Evolutionary conservation across 306 rosid genomes (phyloP).

Genomic region (Inga oerstediana): DNA sequence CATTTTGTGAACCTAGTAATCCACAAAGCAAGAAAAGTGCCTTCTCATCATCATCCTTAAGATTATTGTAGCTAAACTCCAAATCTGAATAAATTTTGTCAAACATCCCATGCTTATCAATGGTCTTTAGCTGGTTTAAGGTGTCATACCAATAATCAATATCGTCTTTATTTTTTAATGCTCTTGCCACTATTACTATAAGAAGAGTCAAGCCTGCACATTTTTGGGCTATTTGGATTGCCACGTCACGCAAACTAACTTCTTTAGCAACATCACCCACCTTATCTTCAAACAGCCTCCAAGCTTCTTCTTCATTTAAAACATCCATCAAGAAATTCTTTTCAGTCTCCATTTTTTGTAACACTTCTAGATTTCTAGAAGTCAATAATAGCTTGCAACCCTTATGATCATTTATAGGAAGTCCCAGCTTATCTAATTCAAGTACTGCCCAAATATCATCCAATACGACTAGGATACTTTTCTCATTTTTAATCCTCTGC

Average conservation of each 20-base stretch:
- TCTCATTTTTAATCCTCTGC: not conserved
- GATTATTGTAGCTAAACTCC: too few species aligned
- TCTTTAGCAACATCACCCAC: not conserved
- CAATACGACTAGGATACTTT: not conserved
- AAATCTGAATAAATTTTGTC: too few species aligned
- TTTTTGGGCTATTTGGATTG: not conserved
- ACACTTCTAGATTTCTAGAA: not conserved
- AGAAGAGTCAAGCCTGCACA: slow-evolving; percentile 10
- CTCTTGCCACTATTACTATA: not conserved
- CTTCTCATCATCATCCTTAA: too few species aligned
- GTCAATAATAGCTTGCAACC: not conserved
- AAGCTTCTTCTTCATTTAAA: not conserved
- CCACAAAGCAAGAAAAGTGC: not conserved
- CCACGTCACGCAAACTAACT: not conserved
- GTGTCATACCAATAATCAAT: not conserved
- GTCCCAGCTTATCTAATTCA: not conserved
- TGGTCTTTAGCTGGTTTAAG: too few species aligned
- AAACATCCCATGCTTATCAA: too few species aligned
- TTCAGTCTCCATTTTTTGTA: not conserved
- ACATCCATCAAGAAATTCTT: not conserved
- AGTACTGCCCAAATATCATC: not conserved
- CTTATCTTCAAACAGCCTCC: not conserved
- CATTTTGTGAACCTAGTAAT: too few species aligned
- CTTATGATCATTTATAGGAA: not conserved
- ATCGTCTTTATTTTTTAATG: not conserved